These are phyloP conservation scores for Yarrowia sp. DNA, from an alignment of 805 yeast genomes.

Conservation along the genomic window DNA sequence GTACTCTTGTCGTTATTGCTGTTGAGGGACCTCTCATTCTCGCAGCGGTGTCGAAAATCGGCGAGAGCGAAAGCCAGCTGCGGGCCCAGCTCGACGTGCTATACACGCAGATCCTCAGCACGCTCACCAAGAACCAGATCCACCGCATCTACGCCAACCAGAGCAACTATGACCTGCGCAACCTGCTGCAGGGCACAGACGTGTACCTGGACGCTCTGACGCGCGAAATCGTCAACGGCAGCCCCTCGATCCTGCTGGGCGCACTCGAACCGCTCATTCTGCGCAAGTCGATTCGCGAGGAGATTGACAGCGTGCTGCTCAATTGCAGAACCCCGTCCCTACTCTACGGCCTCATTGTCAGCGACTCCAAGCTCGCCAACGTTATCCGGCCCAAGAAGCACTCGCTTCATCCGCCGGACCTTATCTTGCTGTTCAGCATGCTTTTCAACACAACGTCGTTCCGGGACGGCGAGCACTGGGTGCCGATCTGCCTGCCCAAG, in stretches of 20 bases:
- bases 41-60: slow-evolving; percentile 54
- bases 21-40: slow-evolving; percentile 68
- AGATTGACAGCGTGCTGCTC: slow-evolving; percentile 55
- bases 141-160: slow-evolving; percentile 63
- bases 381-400: slow-evolving; percentile 76
- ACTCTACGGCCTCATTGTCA: slow-evolving; percentile 72
- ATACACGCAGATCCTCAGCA: slow-evolving; percentile 75
- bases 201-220: slow-evolving; percentile 67
- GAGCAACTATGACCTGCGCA: slow-evolving; percentile 78
- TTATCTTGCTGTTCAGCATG: slow-evolving; percentile 69
- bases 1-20: slow-evolving; percentile 55
- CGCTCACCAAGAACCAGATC: slow-evolving; percentile 77
- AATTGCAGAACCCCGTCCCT: slow-evolving; percentile 52
- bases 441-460: slow-evolving; percentile 59
- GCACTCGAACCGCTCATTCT: slow-evolving; percentile 65
- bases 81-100: slow-evolving; percentile 66
- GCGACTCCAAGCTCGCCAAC: slow-evolving; percentile 62
- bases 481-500: slow-evolving; percentile 87
- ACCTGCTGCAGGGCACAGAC: slow-evolving; percentile 71
- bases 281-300: slow-evolving; percentile 54
- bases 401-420: slow-evolving; percentile 74
- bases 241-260: slow-evolving; percentile 61
- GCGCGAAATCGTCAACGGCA: slow-evolving; percentile 49
- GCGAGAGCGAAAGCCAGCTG: slow-evolving; percentile 44
- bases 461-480: slow-evolving; percentile 72